A percentile compares a stretch with the other conserved stretches of the same genome.
Evolutionary conservation across 371 early-diverging fungal genomes (phyloP).

Genomic region (Mucor sp.): DNA sequence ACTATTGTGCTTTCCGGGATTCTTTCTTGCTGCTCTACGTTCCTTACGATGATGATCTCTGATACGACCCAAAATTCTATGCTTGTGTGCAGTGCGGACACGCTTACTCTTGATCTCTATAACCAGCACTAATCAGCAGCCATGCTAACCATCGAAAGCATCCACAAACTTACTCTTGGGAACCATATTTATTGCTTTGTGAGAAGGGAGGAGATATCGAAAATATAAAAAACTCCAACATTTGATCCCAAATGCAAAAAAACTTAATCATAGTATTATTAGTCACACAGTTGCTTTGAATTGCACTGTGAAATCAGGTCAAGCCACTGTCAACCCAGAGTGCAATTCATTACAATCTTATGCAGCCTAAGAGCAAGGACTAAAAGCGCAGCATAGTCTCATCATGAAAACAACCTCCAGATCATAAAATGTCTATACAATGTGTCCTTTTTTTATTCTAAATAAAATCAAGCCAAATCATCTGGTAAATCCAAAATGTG

Average conservation of each 20-base stretch:
- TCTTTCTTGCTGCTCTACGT: constrained; percentile 69
- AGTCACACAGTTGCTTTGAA: constrained; percentile 8
- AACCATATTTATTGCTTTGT: constrained; percentile 16
- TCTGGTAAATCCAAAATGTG: constrained; percentile 82
- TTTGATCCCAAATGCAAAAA: constrained; percentile 9
- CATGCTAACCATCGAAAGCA: neutral
- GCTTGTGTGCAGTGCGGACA: constrained; percentile 61
- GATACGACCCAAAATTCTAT: constrained; percentile 78
- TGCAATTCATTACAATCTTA: neutral
- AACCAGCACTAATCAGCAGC: neutral
- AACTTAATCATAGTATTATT: constrained; percentile 1
- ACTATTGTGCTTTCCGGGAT: constrained; percentile 57
- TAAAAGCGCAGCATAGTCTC: too few relatives aligned
- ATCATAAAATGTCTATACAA: neutral
- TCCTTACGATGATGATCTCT: constrained; percentile 77
- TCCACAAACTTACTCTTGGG: constrained; percentile 19
- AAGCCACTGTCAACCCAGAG: neutral
- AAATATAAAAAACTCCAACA: neutral
- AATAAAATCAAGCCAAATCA: constrained; percentile 13
- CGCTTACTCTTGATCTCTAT: constrained; percentile 70
- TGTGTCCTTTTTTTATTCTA: neutral
- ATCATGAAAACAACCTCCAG: neutral
- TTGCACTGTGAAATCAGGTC: neutral
- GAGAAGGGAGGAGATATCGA: neutral
- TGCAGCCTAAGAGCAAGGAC: too few relatives aligned